These are phyloP conservation scores for Myxozyma monticola DNA, from an alignment of 805 yeast genomes.

Conservation along the genomic window DNA sequence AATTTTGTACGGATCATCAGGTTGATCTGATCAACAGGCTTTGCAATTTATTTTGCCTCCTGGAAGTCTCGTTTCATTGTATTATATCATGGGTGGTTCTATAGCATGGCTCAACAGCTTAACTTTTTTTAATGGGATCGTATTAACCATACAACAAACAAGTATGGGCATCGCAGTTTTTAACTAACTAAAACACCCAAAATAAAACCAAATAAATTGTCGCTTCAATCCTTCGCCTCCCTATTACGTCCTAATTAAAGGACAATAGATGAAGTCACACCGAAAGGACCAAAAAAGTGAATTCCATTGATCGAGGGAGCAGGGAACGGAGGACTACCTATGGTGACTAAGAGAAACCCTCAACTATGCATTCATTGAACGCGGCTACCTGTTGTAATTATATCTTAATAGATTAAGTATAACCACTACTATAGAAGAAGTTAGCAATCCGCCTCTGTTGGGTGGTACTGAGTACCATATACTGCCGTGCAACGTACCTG, in stretches of 20 bases:
- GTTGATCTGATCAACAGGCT: too few species aligned
- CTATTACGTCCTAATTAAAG: conserved; percentile 8
- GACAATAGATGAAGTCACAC: conserved; percentile 17
- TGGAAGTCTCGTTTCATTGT: too few species aligned
- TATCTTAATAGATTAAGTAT: conserved; percentile 29
- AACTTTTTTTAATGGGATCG: too few species aligned
- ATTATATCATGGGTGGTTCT: too few species aligned
- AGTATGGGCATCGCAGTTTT: not conserved
- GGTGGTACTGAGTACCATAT: not conserved
- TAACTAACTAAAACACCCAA: not conserved
- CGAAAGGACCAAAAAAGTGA: conserved; percentile 20
- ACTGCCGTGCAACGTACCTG: conserved; percentile 21
- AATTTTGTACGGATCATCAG: too few species aligned
- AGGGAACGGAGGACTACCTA: conserved; percentile 33
- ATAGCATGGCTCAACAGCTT: too few species aligned
- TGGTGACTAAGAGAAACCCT: conserved; percentile 25
- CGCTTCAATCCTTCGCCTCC: conserved; percentile 25
- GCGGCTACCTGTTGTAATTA: conserved; percentile 32
- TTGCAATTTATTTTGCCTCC: too few species aligned
- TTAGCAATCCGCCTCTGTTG: conserved; percentile 9
- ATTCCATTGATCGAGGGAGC: conserved; percentile 29
- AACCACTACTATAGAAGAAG: conserved; percentile 29
- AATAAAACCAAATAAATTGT: conserved; percentile 14
- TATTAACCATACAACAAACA: too few species aligned
- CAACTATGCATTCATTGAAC: conserved; percentile 27